These are phyloP conservation scores for Helotiales sp. DNA, from an alignment of 2,329 filamentous ascomycete species.

Conservation along the genomic window DNA sequence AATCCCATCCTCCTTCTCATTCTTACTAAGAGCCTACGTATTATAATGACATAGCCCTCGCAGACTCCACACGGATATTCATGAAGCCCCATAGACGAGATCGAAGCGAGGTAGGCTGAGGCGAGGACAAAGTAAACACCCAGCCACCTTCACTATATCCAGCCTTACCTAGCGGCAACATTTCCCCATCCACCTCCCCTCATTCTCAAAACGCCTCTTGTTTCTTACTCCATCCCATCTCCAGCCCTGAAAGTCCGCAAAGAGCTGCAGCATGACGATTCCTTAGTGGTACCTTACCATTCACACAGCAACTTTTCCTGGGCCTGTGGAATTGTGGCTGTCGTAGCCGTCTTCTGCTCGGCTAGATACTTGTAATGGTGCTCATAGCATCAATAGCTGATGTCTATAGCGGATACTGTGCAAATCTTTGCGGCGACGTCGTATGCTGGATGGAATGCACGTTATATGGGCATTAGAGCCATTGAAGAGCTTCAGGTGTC, in stretches of 20 bases:
- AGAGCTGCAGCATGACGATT: slow-evolving; percentile 76
- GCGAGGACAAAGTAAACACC: too few relatives aligned
- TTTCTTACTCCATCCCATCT: slow-evolving; percentile 59
- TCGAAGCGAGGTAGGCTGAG: too few relatives aligned
- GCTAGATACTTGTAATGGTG: too few relatives aligned
- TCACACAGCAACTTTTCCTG: slow-evolving; percentile 61
- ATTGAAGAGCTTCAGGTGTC: background rate
- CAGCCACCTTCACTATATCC: too few relatives aligned
- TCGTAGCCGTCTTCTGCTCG: slow-evolving; percentile 64
- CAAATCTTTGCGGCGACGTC: background rate
- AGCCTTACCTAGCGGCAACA: slow-evolving; percentile 65
- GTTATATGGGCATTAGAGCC: background rate
- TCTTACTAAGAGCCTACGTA: slow-evolving; percentile 73
- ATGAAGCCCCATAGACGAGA: too few relatives aligned
- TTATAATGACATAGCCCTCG: slow-evolving; percentile 67
- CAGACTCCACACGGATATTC: slow-evolving; percentile 66
- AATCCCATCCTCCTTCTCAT: slow-evolving; percentile 56
- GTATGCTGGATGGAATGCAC: background rate
- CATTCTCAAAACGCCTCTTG: slow-evolving; percentile 66
- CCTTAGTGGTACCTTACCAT: slow-evolving; percentile 58
- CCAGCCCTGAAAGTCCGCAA: slow-evolving; percentile 79
- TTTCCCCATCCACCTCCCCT: slow-evolving; percentile 67
- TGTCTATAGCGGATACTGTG: background rate
- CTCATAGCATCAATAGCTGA: background rate
- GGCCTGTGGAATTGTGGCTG: slow-evolving; percentile 58